These are phyloP conservation scores for Eucalyptus rudis DNA, from an alignment of 345 rosid species.

Conservation along the genomic window DNA sequence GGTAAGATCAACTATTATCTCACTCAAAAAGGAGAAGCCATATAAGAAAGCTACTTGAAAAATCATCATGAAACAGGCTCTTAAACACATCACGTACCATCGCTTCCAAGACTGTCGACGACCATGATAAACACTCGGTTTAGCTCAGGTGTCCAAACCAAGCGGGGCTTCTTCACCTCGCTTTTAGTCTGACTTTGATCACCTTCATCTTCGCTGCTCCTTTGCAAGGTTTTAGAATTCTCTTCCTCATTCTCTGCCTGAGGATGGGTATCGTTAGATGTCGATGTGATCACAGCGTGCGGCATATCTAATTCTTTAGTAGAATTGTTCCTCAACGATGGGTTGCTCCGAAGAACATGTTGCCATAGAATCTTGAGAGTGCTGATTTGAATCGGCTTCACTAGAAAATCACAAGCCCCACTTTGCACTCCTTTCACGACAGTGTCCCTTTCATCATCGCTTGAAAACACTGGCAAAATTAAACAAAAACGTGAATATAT, in stretches of 20 bases:
- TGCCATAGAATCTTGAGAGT: neutral
- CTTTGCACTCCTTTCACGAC: neutral
- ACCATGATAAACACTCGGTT: neutral
- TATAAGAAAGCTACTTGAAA: neutral
- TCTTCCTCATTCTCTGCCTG: neutral
- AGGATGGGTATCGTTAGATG: neutral
- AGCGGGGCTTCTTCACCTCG: neutral
- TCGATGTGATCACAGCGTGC: neutral
- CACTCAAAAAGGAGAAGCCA: neutral
- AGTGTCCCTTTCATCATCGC: neutral
- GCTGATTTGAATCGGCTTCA: neutral
- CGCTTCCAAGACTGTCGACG: neutral
- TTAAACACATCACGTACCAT: neutral
- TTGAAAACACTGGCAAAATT: neutral
- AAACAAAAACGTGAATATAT: neutral
- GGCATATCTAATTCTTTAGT: neutral
- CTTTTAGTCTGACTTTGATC: neutral
- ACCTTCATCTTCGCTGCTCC: neutral
- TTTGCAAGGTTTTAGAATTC: neutral
- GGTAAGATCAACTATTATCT: neutral
- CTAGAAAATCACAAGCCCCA: neutral
- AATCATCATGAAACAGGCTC: neutral
- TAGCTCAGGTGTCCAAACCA: neutral
- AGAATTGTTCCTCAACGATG: neutral
- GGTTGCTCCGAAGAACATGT: neutral